phyloP scores from a whole-genome alignment of 2,329 filamentous ascomycete species.

The Colletotrichum navitas region DNA sequence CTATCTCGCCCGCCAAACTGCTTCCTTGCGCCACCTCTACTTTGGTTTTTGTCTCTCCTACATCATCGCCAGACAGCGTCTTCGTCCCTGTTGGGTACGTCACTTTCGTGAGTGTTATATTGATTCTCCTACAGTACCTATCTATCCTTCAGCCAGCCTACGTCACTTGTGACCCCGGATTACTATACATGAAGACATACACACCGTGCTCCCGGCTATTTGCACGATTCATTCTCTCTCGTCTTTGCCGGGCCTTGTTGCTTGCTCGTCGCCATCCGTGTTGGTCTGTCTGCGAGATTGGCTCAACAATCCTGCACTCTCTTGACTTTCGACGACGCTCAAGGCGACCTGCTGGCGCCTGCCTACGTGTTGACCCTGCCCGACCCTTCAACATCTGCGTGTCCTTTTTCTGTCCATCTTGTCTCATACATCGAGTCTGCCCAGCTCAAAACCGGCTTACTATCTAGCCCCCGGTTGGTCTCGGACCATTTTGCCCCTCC shows the following conservation, averaged over 20 bases:
- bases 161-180: constrained; percentile 33
- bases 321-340: constrained; percentile 9
- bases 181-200: constrained; percentile 13
- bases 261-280: background rate
- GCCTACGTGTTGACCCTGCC: constrained; percentile 14
- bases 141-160: constrained; percentile 27
- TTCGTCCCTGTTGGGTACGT: constrained; percentile 31
- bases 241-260: background rate
- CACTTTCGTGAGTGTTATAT: constrained; percentile 34
- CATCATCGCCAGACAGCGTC: constrained; percentile 4
- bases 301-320: background rate
- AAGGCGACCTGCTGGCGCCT: constrained; percentile 9
- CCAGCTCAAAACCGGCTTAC: constrained; percentile 23
- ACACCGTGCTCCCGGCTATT: constrained; percentile 13
- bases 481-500: constrained; percentile 38
- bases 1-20: constrained; percentile 27
- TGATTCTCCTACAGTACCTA: constrained; percentile 18
- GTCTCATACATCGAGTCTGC: constrained; percentile 12
- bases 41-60: background rate
- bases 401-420: constrained; percentile 1
- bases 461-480: constrained; percentile 30
- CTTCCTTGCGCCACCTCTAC: constrained; percentile 5
- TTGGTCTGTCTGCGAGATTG: background rate
- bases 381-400: constrained; percentile 5
- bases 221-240: constrained; percentile 21